A percentile compares a stretch with the other conserved stretches of the same genome.
phyloP scores from a whole-genome alignment of 169 alveolate species.

The Plasmodium gonderi region DNA sequence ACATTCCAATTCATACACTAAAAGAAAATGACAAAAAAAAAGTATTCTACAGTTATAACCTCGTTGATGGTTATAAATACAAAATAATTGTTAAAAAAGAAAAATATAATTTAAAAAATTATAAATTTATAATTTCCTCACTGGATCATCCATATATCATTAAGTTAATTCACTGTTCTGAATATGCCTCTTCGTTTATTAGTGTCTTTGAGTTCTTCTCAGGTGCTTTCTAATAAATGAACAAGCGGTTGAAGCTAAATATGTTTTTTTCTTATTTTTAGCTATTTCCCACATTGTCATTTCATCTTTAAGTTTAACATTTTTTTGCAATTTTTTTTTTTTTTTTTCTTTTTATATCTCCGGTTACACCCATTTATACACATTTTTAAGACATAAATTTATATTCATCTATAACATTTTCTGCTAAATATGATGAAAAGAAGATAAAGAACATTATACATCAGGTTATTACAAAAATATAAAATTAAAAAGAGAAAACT shows the following conservation, averaged over 20 bases:
- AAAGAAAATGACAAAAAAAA: slow-evolving; percentile 42
- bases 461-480: slow-evolving; percentile 47
- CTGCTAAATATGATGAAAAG: slow-evolving; percentile 50
- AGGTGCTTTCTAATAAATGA: slow-evolving; percentile 1
- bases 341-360: not conserved
- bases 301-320: not conserved
- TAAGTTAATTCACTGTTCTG: slow-evolving; percentile 42
- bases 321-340: no score
- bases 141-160: slow-evolving; percentile 53
- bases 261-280: not conserved
- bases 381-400: slow-evolving; percentile 27
- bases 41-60: slow-evolving; percentile 42
- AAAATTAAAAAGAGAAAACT: not conserved
- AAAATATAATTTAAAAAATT: slow-evolving; percentile 20
- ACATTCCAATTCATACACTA: slow-evolving; percentile 31
- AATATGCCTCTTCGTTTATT: slow-evolving; percentile 19
- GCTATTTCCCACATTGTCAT: not conserved
- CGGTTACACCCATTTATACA: not conserved
- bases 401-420: not conserved
- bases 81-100: slow-evolving; percentile 35
- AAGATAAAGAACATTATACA: slow-evolving; percentile 35
- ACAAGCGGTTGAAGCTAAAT: not conserved
- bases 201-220: slow-evolving; percentile 58
- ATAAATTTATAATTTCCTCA: slow-evolving; percentile 8
- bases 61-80: slow-evolving; percentile 61